phyloP scores from a whole-genome alignment of 2,329 filamentous ascomycete species.

The Cladophialophora yegresii region DNA sequence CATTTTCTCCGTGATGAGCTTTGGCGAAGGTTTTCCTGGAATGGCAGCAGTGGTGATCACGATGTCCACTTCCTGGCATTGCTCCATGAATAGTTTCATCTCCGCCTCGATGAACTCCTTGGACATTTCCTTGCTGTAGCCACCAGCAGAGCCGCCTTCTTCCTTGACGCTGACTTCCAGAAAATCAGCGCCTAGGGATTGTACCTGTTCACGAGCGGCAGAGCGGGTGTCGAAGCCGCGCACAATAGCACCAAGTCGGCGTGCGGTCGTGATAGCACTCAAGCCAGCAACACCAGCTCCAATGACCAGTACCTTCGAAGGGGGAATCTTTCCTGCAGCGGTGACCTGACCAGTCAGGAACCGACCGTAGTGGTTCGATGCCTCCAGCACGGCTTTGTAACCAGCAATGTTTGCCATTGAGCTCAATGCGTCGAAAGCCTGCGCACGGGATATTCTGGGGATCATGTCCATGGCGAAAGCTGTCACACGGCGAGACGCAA shows the following conservation, averaged over 20 bases:
- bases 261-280: conserved; percentile 82
- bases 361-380: conserved; percentile 83
- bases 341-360: conserved; percentile 89
- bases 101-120: conserved; percentile 91
- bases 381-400: conserved; percentile 88
- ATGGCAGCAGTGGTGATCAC: conserved; percentile 92
- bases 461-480: conserved; percentile 92
- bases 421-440: conserved; percentile 82
- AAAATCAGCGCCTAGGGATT: conserved; percentile 86
- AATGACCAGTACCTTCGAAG: conserved; percentile 86
- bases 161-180: conserved; percentile 83
- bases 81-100: conserved; percentile 88
- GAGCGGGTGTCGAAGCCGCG: conserved; percentile 87
- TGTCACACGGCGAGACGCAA: conserved; percentile 71
- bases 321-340: conserved; percentile 85
- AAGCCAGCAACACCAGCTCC: conserved; percentile 86
- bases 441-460: conserved; percentile 82
- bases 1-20: conserved; percentile 79
- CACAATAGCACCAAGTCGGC: conserved; percentile 83
- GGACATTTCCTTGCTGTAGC: conserved; percentile 92
- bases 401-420: conserved; percentile 95
- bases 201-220: conserved; percentile 85
- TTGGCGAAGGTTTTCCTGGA: conserved; percentile 78
- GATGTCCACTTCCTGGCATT: conserved; percentile 85
- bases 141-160: conserved; percentile 79